Evolutionary conservation across 257 asterid species (phyloP).

Genomic region (Mitragyna speciosa): DNA sequence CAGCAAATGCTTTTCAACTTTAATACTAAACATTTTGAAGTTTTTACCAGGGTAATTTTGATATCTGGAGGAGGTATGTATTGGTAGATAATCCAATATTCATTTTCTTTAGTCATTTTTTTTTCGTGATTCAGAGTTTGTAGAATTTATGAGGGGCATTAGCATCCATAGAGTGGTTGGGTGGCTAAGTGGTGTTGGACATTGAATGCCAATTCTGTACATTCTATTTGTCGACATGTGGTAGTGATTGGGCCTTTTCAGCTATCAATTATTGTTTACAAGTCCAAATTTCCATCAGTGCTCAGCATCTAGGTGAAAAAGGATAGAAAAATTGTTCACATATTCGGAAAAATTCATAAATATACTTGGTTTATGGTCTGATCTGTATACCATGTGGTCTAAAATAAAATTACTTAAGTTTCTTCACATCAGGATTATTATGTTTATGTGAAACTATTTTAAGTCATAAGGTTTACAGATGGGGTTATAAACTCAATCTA

Average conservation of each 20-base stretch:
- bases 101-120: neutral
- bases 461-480: too few relatives aligned
- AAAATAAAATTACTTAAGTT: too few relatives aligned
- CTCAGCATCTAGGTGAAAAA: neutral
- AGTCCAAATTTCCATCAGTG: neutral
- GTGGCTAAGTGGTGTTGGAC: neutral
- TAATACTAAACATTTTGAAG: too few relatives aligned
- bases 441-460: too few relatives aligned
- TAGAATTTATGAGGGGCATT: neutral
- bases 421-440: too few relatives aligned
- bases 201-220: conserved; percentile 8
- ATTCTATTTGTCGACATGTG: neutral
- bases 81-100: neutral
- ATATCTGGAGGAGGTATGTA: neutral
- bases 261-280: neutral
- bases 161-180: neutral
- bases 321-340: too few relatives aligned
- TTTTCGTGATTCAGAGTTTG: neutral
- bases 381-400: too few relatives aligned
- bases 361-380: too few relatives aligned
- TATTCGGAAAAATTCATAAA: too few relatives aligned
- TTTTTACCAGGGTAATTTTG: neutral
- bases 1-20: neutral
- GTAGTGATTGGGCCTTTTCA: neutral
- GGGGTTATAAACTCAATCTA: too few relatives aligned